A percentile compares a stretch with the other conserved stretches of the same genome.
phyloP scores from a whole-genome alignment of 164 flowering plant species.

The Tetracentron sinense region DNA sequence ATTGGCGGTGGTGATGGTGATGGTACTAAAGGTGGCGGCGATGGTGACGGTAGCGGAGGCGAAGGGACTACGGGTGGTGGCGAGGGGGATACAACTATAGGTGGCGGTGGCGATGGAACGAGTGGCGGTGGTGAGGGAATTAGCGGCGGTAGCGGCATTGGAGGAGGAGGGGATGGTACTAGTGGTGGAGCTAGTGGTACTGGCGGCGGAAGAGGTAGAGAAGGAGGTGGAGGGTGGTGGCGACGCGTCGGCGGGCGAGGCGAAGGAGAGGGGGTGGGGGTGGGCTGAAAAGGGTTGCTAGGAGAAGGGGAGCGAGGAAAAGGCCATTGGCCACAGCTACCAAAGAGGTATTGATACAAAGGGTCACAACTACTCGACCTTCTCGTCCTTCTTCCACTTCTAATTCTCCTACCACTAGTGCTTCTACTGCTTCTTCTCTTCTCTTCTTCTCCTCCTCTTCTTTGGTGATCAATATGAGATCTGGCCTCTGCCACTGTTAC shows the following conservation, averaged over 20 bases:
- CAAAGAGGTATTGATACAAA: conserved; percentile 31
- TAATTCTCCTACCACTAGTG: conserved; percentile 11
- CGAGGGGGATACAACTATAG: background rate
- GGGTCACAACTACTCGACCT: conserved; percentile 34
- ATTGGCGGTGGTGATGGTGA: background rate
- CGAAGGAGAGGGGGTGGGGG: conserved; percentile 12
- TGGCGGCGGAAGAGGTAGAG: conserved; percentile 4
- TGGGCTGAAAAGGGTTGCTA: conserved; percentile 37
- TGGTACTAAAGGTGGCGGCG: background rate
- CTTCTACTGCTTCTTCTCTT: conserved; percentile 11
- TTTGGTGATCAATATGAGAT: background rate
- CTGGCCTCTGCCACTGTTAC: conserved; percentile 16
- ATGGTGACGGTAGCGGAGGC: background rate
- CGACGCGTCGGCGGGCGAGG: background rate
- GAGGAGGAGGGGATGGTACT: conserved; percentile 1
- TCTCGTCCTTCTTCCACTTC: conserved; percentile 6
- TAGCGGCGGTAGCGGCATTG: background rate
- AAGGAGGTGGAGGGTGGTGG: conserved; percentile 18
- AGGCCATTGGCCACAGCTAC: conserved; percentile 51
- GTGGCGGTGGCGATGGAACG: background rate
- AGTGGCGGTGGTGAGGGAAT: conserved; percentile 2
- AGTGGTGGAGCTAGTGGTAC: conserved; percentile 10
- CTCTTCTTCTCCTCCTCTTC: background rate
- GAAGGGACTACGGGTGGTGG: conserved; percentile 3
- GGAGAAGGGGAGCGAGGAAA: conserved; percentile 35